Conservation (phyloP, 2,329 filamentous ascomycete species). For the Neobulgaria alba region DNA sequence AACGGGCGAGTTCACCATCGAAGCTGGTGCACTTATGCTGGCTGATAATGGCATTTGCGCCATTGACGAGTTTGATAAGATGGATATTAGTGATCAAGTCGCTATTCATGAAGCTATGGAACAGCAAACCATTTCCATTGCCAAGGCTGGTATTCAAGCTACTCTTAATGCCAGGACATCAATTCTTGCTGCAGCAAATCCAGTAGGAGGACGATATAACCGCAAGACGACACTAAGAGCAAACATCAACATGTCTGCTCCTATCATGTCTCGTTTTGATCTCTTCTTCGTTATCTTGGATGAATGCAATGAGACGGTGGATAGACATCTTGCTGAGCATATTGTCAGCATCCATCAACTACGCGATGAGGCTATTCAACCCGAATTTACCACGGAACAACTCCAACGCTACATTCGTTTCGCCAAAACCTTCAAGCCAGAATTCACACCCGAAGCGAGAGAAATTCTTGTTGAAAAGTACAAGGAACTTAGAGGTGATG, state of each 20-base stretch:
- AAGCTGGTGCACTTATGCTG: constrained; percentile 95
- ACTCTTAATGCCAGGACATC: constrained; percentile 93
- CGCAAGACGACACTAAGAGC: constrained; percentile 86
- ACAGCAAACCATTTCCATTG: constrained; percentile 98
- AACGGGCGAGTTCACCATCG: constrained; percentile 97
- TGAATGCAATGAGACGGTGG: constrained; percentile 87
- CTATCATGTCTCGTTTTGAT: constrained; percentile 99
- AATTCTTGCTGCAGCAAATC: constrained; percentile 93
- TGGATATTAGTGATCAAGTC: constrained; percentile 95
- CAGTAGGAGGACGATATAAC: constrained; percentile 93
- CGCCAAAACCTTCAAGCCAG: constrained; percentile 85
- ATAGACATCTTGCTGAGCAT: constrained; percentile 85
- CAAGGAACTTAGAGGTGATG: constrained; percentile 88
- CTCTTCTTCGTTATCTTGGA: constrained; percentile 97
- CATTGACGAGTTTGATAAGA: constrained; percentile 99
- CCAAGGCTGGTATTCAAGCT: constrained; percentile 96
- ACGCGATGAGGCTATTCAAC: constrained; percentile 82
- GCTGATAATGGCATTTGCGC: constrained; percentile 95
- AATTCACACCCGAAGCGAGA: constrained; percentile 84
- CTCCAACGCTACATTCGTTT: constrained; percentile 96
- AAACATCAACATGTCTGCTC: constrained; percentile 98
- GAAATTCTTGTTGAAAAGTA: constrained; percentile 82
- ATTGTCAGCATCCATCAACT: constrained; percentile 92
- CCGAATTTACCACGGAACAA: constrained; percentile 93
- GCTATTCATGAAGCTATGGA: constrained; percentile 99